These are phyloP conservation scores for Fonsecaea pedrosoi DNA, from an alignment of 2,329 filamentous ascomycete species.

Conservation along the genomic window DNA sequence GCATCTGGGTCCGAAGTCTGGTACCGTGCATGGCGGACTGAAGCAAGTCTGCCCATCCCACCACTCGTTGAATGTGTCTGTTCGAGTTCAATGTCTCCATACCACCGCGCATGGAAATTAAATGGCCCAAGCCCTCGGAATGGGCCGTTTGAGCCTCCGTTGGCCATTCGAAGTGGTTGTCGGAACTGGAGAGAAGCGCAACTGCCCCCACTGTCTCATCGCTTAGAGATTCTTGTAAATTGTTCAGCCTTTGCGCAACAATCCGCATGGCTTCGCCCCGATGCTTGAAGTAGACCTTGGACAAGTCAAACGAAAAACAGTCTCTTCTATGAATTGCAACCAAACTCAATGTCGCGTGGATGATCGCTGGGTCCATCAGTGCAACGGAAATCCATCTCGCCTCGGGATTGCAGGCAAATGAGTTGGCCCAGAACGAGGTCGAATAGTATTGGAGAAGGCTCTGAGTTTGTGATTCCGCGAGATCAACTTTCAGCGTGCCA, in stretches of 20 bases:
- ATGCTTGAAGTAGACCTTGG: constrained; percentile 30
- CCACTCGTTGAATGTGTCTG: constrained; percentile 27
- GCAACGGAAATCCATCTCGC: constrained; percentile 29
- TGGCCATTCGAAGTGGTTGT: constrained; percentile 32
- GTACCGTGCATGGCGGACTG: constrained; percentile 27
- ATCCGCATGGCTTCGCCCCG: constrained; percentile 30
- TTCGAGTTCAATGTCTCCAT: constrained; percentile 25
- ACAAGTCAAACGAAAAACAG: constrained; percentile 22
- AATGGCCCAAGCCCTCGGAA: constrained; percentile 18
- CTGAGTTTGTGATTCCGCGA: constrained; percentile 20
- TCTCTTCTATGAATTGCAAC: constrained; percentile 33
- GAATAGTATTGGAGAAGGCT: constrained; percentile 31
- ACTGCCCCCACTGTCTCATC: constrained; percentile 30
- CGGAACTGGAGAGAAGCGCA: constrained; percentile 28
- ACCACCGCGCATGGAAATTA: constrained; percentile 28
- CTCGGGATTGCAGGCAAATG: constrained; percentile 33
- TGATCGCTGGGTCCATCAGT: constrained; percentile 31
- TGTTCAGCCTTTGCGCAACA: constrained; percentile 18
- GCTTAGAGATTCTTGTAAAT: constrained; percentile 19
- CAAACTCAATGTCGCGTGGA: constrained; percentile 29
- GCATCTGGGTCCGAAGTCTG: constrained; percentile 19
- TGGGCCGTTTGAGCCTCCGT: constrained; percentile 19
- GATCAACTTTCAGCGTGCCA: constrained; percentile 20
- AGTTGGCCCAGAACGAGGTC: constrained; percentile 31
- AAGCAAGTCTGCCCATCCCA: constrained; percentile 30